A percentile compares a stretch with the other conserved stretches of the same genome.
phyloP scores from a whole-genome alignment of 108 stramenopile genomes.

The Conticribra weissflogii region DNA sequence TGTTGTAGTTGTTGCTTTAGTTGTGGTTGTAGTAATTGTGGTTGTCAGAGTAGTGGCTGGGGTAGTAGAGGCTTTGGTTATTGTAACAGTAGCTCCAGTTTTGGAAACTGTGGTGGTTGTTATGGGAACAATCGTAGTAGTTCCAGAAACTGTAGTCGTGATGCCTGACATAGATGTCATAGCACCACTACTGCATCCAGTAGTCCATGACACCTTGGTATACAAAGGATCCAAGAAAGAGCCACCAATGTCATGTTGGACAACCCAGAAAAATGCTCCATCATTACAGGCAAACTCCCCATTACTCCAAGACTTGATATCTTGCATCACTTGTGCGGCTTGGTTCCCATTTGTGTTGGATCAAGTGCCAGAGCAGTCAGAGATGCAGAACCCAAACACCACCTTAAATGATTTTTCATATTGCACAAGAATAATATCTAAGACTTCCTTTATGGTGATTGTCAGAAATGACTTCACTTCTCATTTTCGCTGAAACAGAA shows the following conservation, averaged over 20 bases:
- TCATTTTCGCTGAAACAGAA: neutral
- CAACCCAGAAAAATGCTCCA: conserved; percentile 66
- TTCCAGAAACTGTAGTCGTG: neutral
- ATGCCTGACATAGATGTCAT: too few species aligned
- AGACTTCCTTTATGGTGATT: too few species aligned
- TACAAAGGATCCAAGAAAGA: neutral
- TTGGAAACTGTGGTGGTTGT: neutral
- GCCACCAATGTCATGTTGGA: neutral
- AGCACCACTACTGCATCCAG: neutral
- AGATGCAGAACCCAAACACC: conserved; percentile 65
- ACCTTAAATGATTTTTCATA: conserved; percentile 6
- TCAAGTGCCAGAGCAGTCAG: conserved; percentile 45
- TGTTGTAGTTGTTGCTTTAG: too few species aligned
- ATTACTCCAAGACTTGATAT: conserved; percentile 24
- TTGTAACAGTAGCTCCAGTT: neutral
- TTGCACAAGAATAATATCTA: neutral
- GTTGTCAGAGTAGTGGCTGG: neutral
- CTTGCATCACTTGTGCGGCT: conserved; percentile 45
- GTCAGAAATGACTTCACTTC: too few species aligned
- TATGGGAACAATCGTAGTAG: neutral
- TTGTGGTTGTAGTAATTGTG: neutral
- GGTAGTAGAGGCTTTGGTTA: neutral
- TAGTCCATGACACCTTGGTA: neutral
- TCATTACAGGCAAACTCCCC: conserved; percentile 52
- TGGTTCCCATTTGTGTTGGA: conserved; percentile 51